Base-by-base conservation (phyloP, 2,329 filamentous ascomycete genomes). In the Pseudogymnoascus verrucosus region DNA sequence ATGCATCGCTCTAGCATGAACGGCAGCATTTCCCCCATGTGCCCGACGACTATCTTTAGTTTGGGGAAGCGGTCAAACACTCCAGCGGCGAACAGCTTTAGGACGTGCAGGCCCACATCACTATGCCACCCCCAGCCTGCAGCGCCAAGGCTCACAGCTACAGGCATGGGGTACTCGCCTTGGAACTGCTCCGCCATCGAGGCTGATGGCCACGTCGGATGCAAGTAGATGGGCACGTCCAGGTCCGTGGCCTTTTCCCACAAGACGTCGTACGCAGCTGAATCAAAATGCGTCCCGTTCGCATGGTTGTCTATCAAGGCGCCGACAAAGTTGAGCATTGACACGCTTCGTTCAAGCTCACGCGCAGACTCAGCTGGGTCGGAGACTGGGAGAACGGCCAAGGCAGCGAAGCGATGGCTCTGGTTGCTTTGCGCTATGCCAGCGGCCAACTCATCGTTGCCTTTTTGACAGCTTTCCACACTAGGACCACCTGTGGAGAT, bases 11-110 rank as follows among this genome's bases (percentile, higher is more conserved):
- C 77, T 28, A 85, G 71, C 73, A 81, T 78, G 62, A 80, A 83
- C 0, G 83, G 82, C 0, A 85, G 66, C 76, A 79, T 76, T 73
- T 79, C 78, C 59, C 79, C 76, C 73, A 80, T 75, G 71, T 84
- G 80, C 0, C 79, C 79, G 11, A 83, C 68, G 8, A 85, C 74
- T 61, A 86, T 72, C 69, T 84, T 83, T 10, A 86, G 71, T 16
- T 68, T 72, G 0, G 82, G 82, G 59, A 78, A 79, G 8, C 75
- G 74, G 69, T 85, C 82, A 66, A 86, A 86, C 4, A 84, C 69
- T 3, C 82, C 81, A 0, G 76, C 73, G 0, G 80, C 78, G 66
- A 78, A 84, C 3, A 86, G 75, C 10, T 76, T 73, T 11, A 82
- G 68, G 5, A 82, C 65, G 40, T 79, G 77, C 47, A 82, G 67